These are phyloP conservation scores for Diaporthe velutina DNA, from an alignment of 2,329 filamentous ascomycete species.

Conservation along the genomic window DNA sequence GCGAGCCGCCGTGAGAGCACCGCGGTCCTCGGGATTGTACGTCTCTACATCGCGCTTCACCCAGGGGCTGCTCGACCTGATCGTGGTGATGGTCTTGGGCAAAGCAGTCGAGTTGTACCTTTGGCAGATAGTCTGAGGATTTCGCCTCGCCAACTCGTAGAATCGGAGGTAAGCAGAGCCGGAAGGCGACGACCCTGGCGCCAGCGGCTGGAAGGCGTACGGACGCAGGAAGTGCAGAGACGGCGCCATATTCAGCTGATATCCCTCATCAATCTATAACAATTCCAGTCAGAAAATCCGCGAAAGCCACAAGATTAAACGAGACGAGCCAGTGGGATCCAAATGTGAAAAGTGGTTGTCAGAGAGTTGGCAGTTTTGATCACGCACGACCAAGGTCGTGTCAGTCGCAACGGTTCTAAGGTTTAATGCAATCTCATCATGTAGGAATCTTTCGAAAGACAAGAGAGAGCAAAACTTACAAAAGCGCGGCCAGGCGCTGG, in stretches of 20 bases:
- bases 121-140: not conserved
- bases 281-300: constrained; percentile 42
- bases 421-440: constrained; percentile 65
- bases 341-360: constrained; percentile 44
- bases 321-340: not conserved
- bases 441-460: not conserved
- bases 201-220: constrained; percentile 60
- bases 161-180: constrained; percentile 59
- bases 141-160: constrained; percentile 57
- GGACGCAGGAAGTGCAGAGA: constrained; percentile 68
- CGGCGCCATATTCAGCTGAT: constrained; percentile 55
- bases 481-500: not conserved
- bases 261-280: constrained; percentile 33
- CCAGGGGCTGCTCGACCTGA: not conserved
- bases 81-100: not conserved
- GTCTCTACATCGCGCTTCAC: constrained; percentile 24
- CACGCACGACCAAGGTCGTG: constrained; percentile 61
- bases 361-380: constrained; percentile 66
- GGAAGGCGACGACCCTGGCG: constrained; percentile 47
- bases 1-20: constrained; percentile 49
- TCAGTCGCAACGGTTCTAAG: constrained; percentile 73
- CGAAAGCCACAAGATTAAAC: not conserved
- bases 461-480: constrained; percentile 30
- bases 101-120: constrained; percentile 34
- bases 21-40: constrained; percentile 35